Conservation (phyloP, 2,329 filamentous ascomycete genomes). For the Colletotrichum costaricense region DNA sequence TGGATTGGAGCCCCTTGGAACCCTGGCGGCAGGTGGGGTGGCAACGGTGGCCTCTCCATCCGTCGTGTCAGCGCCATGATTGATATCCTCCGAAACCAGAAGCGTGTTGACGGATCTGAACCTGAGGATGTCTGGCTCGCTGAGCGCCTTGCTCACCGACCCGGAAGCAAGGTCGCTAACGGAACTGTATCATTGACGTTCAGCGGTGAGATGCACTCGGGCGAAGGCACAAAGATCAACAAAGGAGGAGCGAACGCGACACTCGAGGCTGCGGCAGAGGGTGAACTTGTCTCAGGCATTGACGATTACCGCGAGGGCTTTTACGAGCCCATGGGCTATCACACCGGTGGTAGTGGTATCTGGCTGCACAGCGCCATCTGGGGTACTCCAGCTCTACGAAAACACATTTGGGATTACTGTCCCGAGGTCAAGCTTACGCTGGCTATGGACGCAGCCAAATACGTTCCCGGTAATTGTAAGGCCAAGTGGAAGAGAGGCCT, state of each 20-base stretch:
- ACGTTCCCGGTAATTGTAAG: conserved; percentile 60
- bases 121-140: conserved; percentile 69
- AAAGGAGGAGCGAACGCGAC: conserved; percentile 39
- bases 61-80: conserved; percentile 64
- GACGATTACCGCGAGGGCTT: conserved; percentile 64
- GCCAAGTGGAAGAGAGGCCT: conserved; percentile 57
- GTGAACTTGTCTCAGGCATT: conserved; percentile 52
- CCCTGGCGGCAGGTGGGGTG: conserved; percentile 54
- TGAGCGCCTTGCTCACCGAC: conserved; percentile 61
- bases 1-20: conserved; percentile 66
- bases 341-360: conserved; percentile 62
- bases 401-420: conserved; percentile 67
- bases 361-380: conserved; percentile 59
- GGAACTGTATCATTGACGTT: conserved; percentile 61
- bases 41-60: conserved; percentile 64
- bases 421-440: conserved; percentile 70
- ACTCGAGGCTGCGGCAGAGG: conserved; percentile 43
- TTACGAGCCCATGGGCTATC: conserved; percentile 70
- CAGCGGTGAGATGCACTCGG: conserved; percentile 60
- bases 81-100: conserved; percentile 61
- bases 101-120: conserved; percentile 54
- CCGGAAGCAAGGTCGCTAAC: conserved; percentile 61
- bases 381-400: conserved; percentile 58
- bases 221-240: conserved; percentile 40
- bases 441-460: conserved; percentile 64